Base-by-base conservation (phyloP, 805 yeast species). In the Pichia rugopelliculosa region DNA sequence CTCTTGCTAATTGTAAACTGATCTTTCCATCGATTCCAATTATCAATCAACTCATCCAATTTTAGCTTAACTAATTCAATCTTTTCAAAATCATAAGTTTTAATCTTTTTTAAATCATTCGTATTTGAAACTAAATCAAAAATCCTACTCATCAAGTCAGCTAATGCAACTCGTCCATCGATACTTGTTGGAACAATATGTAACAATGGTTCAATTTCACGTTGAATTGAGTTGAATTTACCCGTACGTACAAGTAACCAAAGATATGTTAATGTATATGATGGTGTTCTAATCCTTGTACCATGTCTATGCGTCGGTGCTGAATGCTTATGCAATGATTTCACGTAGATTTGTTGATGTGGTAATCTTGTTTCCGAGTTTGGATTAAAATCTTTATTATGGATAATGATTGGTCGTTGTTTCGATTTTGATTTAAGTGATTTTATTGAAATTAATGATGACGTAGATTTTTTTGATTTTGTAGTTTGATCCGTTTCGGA, bases 1-100 rank as follows among this genome's bases (percentile, higher is more conserved):
- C 24, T 43, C 15, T 25, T 39, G 20, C 26, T 18, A 8, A 36
- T 42, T 4, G 46, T 30, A 39, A 30, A 47, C 13, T 47, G 50
- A 18, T 47, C 41, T n/a, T 43, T 47, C 50, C 50, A 47, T 34
- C 37, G 43, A 8, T 22, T 17, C 50, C 50, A 47, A 13, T 24
- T 24, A 20, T 39, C 44, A 4, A 25, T 24, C 12, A 47, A 13
- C 17, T 47, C 50, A 12, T 18, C 23, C 15, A 47, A 21, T 27
- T 43, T 47, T 6, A 18, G n/a, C 27, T 47, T 43, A 10, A 47
- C 20, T 13, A 13, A 6, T n/a, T 36, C 38, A 12, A 33, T 18
- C 30, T 23, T 33, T 23, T 43, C 47, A 46, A 43, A 36, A 24
- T 38, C 38, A 21, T 34, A 8, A 7, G n/a, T 30, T 22, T 34